These are phyloP conservation scores for Cladosporium cucumerinum DNA, from an alignment of 2,329 filamentous ascomycete species.

Conservation along the genomic window DNA sequence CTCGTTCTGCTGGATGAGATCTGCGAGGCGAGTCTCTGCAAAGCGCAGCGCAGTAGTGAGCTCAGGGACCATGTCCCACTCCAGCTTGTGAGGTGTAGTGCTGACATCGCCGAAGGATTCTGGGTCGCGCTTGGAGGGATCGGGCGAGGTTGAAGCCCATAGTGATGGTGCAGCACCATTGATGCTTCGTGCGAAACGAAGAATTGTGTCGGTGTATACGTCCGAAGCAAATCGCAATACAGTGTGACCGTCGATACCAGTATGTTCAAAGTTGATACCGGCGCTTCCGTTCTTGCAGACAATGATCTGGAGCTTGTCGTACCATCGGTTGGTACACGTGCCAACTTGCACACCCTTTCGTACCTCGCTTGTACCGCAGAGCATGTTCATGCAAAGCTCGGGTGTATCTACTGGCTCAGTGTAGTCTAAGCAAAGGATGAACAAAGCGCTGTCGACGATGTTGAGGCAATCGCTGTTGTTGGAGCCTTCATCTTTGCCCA, in stretches of 20 bases:
- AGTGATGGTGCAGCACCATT: conserved; percentile 88
- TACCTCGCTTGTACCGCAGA: conserved; percentile 89
- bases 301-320: conserved; percentile 98
- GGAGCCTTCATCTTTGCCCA: conserved; percentile 79
- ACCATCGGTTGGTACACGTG: conserved; percentile 97
- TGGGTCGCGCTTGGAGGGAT: conserved; percentile 87
- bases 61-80: conserved; percentile 96
- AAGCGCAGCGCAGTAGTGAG: conserved; percentile 88
- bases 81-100: conserved; percentile 90
- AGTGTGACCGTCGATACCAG: conserved; percentile 94
- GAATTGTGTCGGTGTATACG: conserved; percentile 94
- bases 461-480: conserved; percentile 96
- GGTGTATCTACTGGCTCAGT: conserved; percentile 77
- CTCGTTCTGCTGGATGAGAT: conserved; percentile 94
- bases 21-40: conserved; percentile 88
- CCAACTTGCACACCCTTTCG: conserved; percentile 93
- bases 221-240: conserved; percentile 95
- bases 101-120: conserved; percentile 89
- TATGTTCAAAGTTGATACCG: conserved; percentile 99
- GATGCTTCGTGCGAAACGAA: conserved; percentile 91
- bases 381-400: conserved; percentile 96
- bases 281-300: conserved; percentile 98
- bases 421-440: conserved; percentile 88
- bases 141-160: conserved; percentile 86
- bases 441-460: conserved; percentile 91